phyloP scores from a whole-genome alignment of 2,329 filamentous ascomycete genomes.

The Diplocarpon mali region DNA sequence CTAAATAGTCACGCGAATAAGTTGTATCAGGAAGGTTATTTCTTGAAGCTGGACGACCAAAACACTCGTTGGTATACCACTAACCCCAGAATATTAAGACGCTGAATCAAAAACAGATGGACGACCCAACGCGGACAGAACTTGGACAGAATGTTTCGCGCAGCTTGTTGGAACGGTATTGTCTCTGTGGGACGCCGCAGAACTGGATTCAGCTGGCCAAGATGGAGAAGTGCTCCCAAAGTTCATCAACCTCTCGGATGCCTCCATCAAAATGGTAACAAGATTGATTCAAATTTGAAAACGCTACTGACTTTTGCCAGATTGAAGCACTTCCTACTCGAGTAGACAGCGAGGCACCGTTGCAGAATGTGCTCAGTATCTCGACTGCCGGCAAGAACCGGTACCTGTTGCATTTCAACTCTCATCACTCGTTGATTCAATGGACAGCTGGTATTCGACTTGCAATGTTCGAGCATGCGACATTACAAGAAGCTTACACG shows the following conservation, averaged over 20 bases:
- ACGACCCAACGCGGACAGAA: slow-evolving; percentile 71
- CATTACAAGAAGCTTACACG: slow-evolving; percentile 91
- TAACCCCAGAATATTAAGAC: slow-evolving; percentile 24
- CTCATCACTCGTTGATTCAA: slow-evolving; percentile 81
- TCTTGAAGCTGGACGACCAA: slow-evolving; percentile 90
- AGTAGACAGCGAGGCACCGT: slow-evolving; percentile 61
- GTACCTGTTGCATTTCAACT: slow-evolving; percentile 93
- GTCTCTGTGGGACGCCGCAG: slow-evolving; percentile 89
- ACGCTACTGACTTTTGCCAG: slow-evolving; percentile 33
- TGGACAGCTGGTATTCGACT: slow-evolving; percentile 94
- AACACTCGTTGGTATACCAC: slow-evolving; percentile 61
- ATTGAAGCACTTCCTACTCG: slow-evolving; percentile 84
- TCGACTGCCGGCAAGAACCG: slow-evolving; percentile 93
- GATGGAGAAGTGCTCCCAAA: slow-evolving; percentile 78
- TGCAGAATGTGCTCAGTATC: slow-evolving; percentile 91
- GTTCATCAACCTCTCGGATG: slow-evolving; percentile 95
- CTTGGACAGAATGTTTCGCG: slow-evolving; percentile 94
- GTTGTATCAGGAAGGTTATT: slow-evolving; percentile 95
- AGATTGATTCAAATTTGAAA: slow-evolving; percentile 7
- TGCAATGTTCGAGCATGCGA: slow-evolving; percentile 87
- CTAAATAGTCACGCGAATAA: slow-evolving; percentile 95
- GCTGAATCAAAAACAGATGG: slow-evolving; percentile 50
- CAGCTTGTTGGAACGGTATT: slow-evolving; percentile 92
- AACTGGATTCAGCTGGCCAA: slow-evolving; percentile 77
- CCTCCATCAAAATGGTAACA: slow-evolving; percentile 91